A percentile compares a stretch with the other conserved stretches of the same genome.
phyloP scores from a whole-genome alignment of 345 rosid species.

The Alliaria petiolata region DNA sequence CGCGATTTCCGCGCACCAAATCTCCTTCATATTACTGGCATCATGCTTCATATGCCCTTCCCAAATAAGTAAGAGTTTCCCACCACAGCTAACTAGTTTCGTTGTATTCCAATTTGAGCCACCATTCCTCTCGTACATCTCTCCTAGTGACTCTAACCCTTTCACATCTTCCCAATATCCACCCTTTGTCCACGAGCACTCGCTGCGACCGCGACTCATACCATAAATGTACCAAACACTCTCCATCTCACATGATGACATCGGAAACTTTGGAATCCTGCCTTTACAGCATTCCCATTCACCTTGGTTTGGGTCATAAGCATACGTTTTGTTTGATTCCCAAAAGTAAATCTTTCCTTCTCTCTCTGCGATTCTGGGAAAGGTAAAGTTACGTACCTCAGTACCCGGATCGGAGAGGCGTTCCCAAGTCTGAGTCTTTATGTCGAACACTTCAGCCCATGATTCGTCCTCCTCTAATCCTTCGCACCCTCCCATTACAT shows the following conservation, averaged over 20 bases:
- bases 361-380: neutral
- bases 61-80: neutral
- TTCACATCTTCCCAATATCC: neutral
- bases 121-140: neutral
- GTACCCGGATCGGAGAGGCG: neutral
- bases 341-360: neutral
- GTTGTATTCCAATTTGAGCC: neutral
- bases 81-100: neutral
- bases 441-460: neutral
- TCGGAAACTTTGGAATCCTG: neutral
- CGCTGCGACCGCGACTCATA: no score
- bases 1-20: slow-evolving; percentile 3
- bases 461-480: neutral
- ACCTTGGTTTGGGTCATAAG: neutral
- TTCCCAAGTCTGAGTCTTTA: slow-evolving; percentile 3
- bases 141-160: neutral
- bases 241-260: neutral
- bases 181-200: no score
- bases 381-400: neutral
- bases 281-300: neutral
- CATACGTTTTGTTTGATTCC: neutral
- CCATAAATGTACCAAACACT: no score
- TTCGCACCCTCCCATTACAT: no score
- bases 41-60: neutral
- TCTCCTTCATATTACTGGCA: neutral